These are phyloP conservation scores for Nepenthes gracilis DNA, from an alignment of 148 eudicot species.

Conservation along the genomic window DNA sequence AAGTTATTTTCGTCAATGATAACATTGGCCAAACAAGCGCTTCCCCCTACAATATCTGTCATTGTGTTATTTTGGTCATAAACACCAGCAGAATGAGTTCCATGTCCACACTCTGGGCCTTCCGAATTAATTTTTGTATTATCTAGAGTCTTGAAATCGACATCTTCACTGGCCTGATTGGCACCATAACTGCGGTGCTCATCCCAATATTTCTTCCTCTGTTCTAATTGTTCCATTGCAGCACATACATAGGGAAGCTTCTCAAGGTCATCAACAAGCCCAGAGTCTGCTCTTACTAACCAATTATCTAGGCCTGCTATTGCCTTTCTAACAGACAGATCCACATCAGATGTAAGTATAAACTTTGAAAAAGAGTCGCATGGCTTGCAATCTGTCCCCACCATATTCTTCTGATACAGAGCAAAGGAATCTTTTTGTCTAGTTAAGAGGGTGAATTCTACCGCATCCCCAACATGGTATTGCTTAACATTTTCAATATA, in stretches of 20 bases:
- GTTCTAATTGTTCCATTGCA: conserved; percentile 74
- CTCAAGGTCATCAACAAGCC: conserved; percentile 90
- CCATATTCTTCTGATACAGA: conserved; percentile 36
- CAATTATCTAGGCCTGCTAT: conserved; percentile 78
- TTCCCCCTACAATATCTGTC: conserved; percentile 15
- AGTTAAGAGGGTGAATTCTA: conserved; percentile 66
- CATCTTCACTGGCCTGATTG: conserved; percentile 10
- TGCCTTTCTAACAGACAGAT: conserved; percentile 77
- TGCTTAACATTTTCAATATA: conserved; percentile 68
- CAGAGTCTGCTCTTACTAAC: conserved; percentile 85
- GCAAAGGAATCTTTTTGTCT: conserved; percentile 67
- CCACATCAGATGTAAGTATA: conserved; percentile 74
- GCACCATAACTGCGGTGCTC: conserved; percentile 23
- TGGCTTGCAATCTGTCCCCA: conserved; percentile 18
- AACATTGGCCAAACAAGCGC: conserved; percentile 11
- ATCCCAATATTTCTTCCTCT: conserved; percentile 77
- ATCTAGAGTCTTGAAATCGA: conserved; percentile 12
- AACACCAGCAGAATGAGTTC: conserved; percentile 10
- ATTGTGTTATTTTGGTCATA: conserved; percentile 12
- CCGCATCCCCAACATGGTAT: conserved; percentile 39
- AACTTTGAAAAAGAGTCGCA: conserved; percentile 69
- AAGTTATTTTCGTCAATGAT: too few relatives aligned
- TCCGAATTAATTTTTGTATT: conserved; percentile 9
- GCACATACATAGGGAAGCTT: conserved; percentile 94
- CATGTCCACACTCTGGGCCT: neutral